Evolutionary conservation across 495 filamentous ascomycete species (phyloP), one percentile per base, ranked within the genome.

Genomic region (Penicillium herquei): DNA sequence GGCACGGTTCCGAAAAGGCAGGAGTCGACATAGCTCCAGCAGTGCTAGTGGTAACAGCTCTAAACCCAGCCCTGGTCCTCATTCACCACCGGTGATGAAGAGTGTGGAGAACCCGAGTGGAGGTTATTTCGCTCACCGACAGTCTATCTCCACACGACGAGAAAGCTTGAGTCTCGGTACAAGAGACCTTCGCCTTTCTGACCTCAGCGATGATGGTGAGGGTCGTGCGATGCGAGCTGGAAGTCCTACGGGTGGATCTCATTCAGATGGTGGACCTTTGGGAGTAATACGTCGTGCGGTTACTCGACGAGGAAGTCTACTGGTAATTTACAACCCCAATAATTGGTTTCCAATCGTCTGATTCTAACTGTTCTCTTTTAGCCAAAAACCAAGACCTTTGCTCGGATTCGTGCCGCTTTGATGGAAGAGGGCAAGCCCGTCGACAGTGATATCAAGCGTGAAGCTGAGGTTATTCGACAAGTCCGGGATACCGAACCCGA

Each of bases 351-450:
- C 14, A 35, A 13, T 5, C 18, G 11, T 13, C 26, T 49, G 21
- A 26, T 26, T 32, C 44, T 30, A 32, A 21, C 21, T 7, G 6
- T 8, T 35, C 13, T 57, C 1, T 5, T 10, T 10, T 54, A 88
- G 88, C 94, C 94, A 13, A 99, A 99, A 75, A 90, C 92, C 0
- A 96, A 96, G 74, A 89, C 84, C 0, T 98, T 98, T 70, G 91
- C 92, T 2, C 87, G 94, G 3, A 95, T 99, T 61, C 84, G 88
- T 46, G 95, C 94, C 9, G 90, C 90, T 7, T 81, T 99, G 1
- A 77, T 86, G 47, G 94, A 98, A 70, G 94, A 99, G 72, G 82
- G 81, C 37, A 82, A 91, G 0, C 94, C 94, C 0, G 69, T 96
- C 30, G 95, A 98, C 57, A 86, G 85, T 40, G 94, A 99, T 69